Evolutionary conservation across 495 filamentous ascomycete genomes (phyloP).

Genomic region (Geopyxis carbonaria): DNA sequence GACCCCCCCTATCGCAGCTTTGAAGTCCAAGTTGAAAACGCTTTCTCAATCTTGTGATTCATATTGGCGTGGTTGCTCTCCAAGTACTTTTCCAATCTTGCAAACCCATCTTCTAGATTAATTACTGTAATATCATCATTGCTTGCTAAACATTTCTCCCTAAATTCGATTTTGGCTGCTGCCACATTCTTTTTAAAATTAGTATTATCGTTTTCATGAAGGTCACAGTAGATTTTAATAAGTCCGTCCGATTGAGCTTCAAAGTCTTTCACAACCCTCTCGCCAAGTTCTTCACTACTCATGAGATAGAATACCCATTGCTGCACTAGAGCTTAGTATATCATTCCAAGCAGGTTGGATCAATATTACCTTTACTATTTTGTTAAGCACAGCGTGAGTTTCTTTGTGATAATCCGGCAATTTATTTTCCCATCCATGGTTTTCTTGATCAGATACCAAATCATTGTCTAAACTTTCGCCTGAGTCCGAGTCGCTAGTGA

Average conservation of each 20-base stretch:
- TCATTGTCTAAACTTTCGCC: no score
- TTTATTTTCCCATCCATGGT: neutral
- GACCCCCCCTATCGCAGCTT: no score
- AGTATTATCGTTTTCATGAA: constrained; percentile 14
- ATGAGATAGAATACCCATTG: constrained; percentile 16
- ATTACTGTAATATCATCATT: neutral
- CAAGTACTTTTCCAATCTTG: neutral
- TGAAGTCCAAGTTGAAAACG: no score
- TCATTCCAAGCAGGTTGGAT: neutral
- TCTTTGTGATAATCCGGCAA: constrained; percentile 17
- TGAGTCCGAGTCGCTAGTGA: no score
- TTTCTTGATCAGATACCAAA: no score
- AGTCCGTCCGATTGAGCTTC: constrained; percentile 14
- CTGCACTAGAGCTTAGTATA: neutral
- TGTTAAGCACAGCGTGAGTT: constrained; percentile 15
- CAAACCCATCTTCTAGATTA: neutral
- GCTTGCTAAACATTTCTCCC: neutral
- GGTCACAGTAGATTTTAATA: constrained; percentile 5
- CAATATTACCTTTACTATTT: constrained; percentile 14
- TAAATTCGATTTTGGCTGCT: constrained; percentile 5
- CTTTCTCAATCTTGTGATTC: neutral
- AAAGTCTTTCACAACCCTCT: constrained; percentile 12
- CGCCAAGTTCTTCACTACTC: constrained; percentile 17
- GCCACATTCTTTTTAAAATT: constrained; percentile 9
- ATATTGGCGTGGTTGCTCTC: neutral